phyloP scores from a whole-genome alignment of 805 yeast genomes.

The Starmera quercuum region DNA sequence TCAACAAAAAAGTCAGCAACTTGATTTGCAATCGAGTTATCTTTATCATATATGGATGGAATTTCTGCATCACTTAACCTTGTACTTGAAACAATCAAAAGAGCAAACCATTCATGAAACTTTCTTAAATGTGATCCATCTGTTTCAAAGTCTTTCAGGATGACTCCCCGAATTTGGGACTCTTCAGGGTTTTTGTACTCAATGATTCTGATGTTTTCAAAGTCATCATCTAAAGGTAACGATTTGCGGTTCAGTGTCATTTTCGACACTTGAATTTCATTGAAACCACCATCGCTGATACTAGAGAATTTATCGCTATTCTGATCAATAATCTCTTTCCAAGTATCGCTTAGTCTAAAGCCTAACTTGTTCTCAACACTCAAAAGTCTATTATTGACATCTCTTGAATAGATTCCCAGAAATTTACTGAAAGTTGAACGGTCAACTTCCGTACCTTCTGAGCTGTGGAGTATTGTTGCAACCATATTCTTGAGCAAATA shows the following conservation, averaged over 20 bases:
- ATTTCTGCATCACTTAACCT: conserved; percentile 19
- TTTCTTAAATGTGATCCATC: conserved; percentile 11
- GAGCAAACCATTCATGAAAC: conserved; percentile 30
- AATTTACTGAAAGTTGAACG: conserved; percentile 32
- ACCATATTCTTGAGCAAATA: too few species aligned
- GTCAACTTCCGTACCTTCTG: too few species aligned
- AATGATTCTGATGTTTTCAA: conserved; percentile 21
- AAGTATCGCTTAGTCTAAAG: conserved; percentile 20
- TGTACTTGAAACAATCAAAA: conserved; percentile 27
- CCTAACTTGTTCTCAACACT: conserved; percentile 26
- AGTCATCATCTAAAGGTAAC: conserved; percentile 2
- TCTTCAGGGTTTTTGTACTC: conserved; percentile 24
- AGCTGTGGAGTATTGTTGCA: too few species aligned
- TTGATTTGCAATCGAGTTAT: conserved; percentile 17
- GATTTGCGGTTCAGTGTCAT: conserved; percentile 6
- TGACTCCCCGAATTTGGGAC: conserved; percentile 29
- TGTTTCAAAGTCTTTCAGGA: conserved; percentile 25
- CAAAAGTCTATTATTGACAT: conserved; percentile 9
- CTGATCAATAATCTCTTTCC: conserved; percentile 14
- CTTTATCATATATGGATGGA: conserved; percentile 7
- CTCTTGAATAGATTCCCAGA: conserved; percentile 29
- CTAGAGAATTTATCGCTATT: not conserved
- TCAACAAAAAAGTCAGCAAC: conserved; percentile 38
- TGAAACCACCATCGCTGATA: not conserved
- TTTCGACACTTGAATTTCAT: not conserved